Conservation (phyloP, 257 asterid genomes). For the Forsythia suspensa region DNA sequence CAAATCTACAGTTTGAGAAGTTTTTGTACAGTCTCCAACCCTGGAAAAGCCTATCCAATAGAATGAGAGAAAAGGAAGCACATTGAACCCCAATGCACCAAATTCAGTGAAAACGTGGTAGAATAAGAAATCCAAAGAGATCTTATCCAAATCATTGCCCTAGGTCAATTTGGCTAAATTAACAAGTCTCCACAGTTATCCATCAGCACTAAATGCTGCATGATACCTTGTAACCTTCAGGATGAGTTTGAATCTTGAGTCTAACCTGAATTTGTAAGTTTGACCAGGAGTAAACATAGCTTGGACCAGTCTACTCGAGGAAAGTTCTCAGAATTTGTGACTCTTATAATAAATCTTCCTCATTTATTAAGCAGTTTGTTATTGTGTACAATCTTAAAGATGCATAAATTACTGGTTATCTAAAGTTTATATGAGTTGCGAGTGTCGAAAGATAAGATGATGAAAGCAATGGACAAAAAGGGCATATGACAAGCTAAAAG, state of each 20-base stretch:
- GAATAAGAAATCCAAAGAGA: not conserved
- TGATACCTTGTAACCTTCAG: not conserved
- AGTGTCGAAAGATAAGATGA: too few species aligned
- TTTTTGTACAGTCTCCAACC: not conserved
- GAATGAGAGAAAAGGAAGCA: not conserved
- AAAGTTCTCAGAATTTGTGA: not conserved
- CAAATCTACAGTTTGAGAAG: not conserved
- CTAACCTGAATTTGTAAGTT: not conserved
- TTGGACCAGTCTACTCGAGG: not conserved
- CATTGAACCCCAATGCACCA: not conserved
- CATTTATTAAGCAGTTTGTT: too few species aligned
- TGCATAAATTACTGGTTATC: too few species aligned
- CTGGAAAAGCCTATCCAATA: not conserved
- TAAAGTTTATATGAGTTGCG: too few species aligned
- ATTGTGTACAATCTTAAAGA: too few species aligned
- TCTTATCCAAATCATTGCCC: not conserved
- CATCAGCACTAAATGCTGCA: not conserved
- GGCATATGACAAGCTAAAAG: too few species aligned
- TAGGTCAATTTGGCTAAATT: not conserved
- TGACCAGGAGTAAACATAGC: too few species aligned
- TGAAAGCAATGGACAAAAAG: too few species aligned
- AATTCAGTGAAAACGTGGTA: not conserved
- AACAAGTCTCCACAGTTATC: not conserved
- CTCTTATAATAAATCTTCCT: too few species aligned
- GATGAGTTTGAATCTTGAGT: not conserved